A percentile compares a stretch with the other conserved stretches of the same genome.
Conservation (phyloP, 2,329 filamentous ascomycete genomes). For the Ceratocystis lukuohia region DNA sequence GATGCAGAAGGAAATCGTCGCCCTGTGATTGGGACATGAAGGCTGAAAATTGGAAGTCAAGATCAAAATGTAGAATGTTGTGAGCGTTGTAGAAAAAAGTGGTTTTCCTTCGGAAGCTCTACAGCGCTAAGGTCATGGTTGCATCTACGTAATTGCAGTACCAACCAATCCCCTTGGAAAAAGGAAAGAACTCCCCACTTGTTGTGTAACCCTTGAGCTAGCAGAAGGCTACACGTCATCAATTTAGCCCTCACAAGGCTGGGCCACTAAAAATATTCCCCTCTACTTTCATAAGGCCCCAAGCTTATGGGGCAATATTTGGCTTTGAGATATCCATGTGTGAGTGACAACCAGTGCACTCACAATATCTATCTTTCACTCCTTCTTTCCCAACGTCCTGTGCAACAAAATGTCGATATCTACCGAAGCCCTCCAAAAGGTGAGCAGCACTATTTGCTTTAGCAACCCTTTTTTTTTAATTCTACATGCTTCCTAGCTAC, state of each 20-base stretch:
- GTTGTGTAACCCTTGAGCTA: constrained; percentile 1
- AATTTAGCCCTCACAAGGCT: background rate
- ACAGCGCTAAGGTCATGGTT: background rate
- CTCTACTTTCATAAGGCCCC: background rate
- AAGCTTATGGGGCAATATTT: no score
- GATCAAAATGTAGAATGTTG: background rate
- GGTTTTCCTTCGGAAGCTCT: background rate
- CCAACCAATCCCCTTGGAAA: no score
- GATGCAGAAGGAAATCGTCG: constrained; percentile 71
- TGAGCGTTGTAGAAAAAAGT: background rate
- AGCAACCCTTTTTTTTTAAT: background rate
- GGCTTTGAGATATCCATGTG: background rate
- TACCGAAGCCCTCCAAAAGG: constrained; percentile 89
- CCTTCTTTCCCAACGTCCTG: background rate
- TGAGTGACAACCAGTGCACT: background rate
- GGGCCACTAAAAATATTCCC: background rate
- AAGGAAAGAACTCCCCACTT: background rate
- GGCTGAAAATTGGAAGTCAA: background rate
- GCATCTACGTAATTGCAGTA: no score
- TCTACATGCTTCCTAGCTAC: background rate
- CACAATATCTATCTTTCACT: background rate
- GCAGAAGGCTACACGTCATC: background rate
- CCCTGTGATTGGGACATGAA: constrained; percentile 23
- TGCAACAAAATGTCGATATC: constrained; percentile 68
- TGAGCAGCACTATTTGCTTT: constrained; percentile 26